Conservation (phyloP, 352 stramenopile species). For the Globisporangium iwayamae region DNA sequence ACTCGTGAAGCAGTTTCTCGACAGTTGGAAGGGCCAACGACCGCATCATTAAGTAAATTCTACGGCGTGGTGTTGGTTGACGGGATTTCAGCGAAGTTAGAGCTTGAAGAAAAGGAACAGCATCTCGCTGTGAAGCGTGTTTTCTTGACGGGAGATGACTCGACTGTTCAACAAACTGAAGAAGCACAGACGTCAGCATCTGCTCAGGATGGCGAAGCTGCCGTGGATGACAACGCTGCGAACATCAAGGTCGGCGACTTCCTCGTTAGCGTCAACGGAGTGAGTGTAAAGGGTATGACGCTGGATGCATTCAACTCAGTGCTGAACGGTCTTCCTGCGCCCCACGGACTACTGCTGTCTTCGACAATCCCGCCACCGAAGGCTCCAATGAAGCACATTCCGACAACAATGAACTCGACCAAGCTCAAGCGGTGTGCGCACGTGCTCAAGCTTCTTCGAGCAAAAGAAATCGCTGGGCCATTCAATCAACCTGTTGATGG, state of each 20-base stretch:
- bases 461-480: slow-evolving; percentile 70
- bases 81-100: slow-evolving; percentile 33
- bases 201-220: slow-evolving; percentile 3
- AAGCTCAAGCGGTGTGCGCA: slow-evolving; percentile 69
- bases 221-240: slow-evolving; percentile 8
- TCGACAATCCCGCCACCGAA: slow-evolving; percentile 38
- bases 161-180: slow-evolving; percentile 4
- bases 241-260: slow-evolving; percentile 34
- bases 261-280: slow-evolving; percentile 52
- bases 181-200: neutral
- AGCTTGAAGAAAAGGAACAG: slow-evolving; percentile 33
- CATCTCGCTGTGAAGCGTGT: slow-evolving; percentile 45
- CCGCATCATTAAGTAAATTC: slow-evolving; percentile 22
- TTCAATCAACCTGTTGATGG: slow-evolving; percentile 86
- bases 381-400: slow-evolving; percentile 48
- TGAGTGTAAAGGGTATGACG: slow-evolving; percentile 36
- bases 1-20: slow-evolving; percentile 12
- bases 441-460: slow-evolving; percentile 69
- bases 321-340: slow-evolving; percentile 20
- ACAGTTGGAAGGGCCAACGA: slow-evolving; percentile 11
- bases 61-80: slow-evolving; percentile 49
- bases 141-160: slow-evolving; percentile 9
- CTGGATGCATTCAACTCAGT: slow-evolving; percentile 30
- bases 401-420: slow-evolving; percentile 49
- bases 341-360: slow-evolving; percentile 62